Percentiles rank a stretch among this genome's conserved stretches.
These are phyloP conservation scores for Talaromyces verruculosus DNA, from an alignment of 2,329 filamentous ascomycete species.

Conservation along the genomic window DNA sequence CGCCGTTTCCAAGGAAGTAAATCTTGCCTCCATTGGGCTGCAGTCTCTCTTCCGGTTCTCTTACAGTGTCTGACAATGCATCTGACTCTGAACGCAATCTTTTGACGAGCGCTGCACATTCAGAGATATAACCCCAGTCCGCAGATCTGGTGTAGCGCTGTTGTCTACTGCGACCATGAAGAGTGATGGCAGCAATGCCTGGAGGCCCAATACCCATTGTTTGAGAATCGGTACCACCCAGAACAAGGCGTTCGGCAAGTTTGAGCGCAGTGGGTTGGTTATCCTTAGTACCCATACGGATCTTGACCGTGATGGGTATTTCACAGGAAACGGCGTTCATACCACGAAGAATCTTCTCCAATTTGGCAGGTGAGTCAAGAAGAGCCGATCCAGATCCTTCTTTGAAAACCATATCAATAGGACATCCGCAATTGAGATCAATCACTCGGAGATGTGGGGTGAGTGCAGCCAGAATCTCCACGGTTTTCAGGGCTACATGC, in stretches of 20 bases:
- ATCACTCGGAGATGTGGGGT: conserved; percentile 85
- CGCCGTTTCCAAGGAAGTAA: conserved; percentile 94
- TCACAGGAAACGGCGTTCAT: conserved; percentile 94
- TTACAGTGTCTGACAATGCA: conserved; percentile 69
- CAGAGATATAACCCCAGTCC: conserved; percentile 94
- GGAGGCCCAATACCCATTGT: conserved; percentile 67
- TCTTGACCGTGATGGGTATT: conserved; percentile 90
- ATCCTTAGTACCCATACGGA: conserved; percentile 85
- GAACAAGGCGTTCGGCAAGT: conserved; percentile 76
- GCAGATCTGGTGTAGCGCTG: conserved; percentile 89
- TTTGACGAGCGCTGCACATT: conserved; percentile 82
- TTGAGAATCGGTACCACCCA: conserved; percentile 72
- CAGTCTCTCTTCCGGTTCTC: conserved; percentile 72
- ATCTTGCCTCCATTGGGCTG: conserved; percentile 69
- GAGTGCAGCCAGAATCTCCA: conserved; percentile 73
- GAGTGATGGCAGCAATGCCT: conserved; percentile 90
- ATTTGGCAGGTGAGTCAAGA: conserved; percentile 80
- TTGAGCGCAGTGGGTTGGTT: conserved; percentile 75
- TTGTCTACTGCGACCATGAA: conserved; percentile 90
- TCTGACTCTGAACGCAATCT: conserved; percentile 70
- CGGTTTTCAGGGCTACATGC: conserved; percentile 84
- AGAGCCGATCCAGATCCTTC: conserved; percentile 86
- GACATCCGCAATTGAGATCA: conserved; percentile 95
- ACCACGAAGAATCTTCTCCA: conserved; percentile 91
- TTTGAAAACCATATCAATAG: conserved; percentile 90